Conservation (phyloP, 1,284 basidiomycete species). For the Cutaneotrichosporon dermatis region DNA sequence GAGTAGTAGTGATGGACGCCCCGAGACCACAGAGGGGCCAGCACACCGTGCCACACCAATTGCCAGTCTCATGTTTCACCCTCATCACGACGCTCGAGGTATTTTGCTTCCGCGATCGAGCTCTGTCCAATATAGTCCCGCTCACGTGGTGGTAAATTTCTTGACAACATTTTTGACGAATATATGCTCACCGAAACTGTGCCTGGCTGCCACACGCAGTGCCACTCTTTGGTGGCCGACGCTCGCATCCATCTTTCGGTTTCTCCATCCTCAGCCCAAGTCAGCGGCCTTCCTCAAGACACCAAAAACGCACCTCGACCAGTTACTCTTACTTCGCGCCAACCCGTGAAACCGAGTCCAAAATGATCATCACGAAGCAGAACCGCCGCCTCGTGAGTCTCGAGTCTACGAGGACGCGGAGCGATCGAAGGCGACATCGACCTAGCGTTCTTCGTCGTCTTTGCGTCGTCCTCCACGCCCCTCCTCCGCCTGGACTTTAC, state of each 20-base stretch:
- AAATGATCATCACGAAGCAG: constrained; percentile 47
- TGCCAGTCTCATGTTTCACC: too few relatives aligned
- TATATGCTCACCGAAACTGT: not conserved
- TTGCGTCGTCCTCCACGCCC: not conserved
- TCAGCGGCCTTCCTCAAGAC: constrained; percentile 26
- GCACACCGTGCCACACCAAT: too few relatives aligned
- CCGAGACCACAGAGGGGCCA: too few relatives aligned
- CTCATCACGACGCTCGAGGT: too few relatives aligned
- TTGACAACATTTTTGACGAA: too few relatives aligned
- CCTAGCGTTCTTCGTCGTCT: not conserved
- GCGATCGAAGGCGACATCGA: too few relatives aligned
- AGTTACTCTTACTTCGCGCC: constrained; percentile 12
- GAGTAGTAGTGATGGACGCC: too few relatives aligned
- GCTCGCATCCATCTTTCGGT: not conserved
- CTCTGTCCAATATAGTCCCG: too few relatives aligned
- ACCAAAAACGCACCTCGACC: constrained; percentile 20
- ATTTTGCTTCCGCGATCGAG: too few relatives aligned
- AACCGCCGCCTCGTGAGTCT: constrained; percentile 45
- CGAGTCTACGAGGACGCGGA: not conserved
- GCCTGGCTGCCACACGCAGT: not conserved
- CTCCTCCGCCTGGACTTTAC: not conserved
- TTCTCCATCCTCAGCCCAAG: constrained; percentile 18
- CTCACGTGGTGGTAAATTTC: too few relatives aligned
- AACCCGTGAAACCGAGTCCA: constrained; percentile 16
- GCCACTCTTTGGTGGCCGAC: not conserved